These are phyloP conservation scores for Kregervanrija fluxuum DNA, from an alignment of 805 yeast genomes.

Conservation along the genomic window DNA sequence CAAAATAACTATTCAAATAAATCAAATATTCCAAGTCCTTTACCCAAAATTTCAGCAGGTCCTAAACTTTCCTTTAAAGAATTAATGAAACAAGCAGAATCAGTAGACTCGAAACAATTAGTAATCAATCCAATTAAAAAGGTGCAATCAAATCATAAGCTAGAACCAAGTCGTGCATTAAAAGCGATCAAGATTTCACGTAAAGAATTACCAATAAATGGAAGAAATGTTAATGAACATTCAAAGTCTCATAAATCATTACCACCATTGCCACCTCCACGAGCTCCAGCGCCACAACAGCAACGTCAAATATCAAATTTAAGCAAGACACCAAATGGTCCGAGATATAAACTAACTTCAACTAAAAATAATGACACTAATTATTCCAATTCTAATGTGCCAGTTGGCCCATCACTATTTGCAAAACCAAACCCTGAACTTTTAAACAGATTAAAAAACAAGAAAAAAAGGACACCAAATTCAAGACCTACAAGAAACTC, in stretches of 20 bases:
- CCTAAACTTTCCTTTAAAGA: constrained; percentile 56
- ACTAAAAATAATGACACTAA: too few species aligned
- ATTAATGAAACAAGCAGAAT: constrained; percentile 61
- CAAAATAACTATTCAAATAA: background rate
- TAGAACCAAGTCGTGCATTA: constrained; percentile 9
- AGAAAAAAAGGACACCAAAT: constrained; percentile 8
- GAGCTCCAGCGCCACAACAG: background rate
- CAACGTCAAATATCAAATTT: background rate
- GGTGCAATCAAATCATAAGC: background rate
- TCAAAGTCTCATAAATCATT: background rate
- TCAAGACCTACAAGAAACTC: background rate
- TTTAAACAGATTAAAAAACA: constrained; percentile 35
- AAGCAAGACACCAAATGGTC: background rate
- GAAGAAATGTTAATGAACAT: background rate
- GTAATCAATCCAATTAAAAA: constrained; percentile 23
- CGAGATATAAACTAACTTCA: too few species aligned
- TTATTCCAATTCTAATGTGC: background rate
- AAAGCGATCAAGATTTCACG: constrained; percentile 10
- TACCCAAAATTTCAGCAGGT: constrained; percentile 14
- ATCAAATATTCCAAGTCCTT: background rate
- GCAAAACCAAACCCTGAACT: constrained; percentile 56
- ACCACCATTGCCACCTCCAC: background rate
- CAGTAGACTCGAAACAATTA: constrained; percentile 44
- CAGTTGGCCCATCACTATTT: constrained; percentile 15
- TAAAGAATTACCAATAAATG: background rate